These are phyloP conservation scores for Lachnellula hyalina DNA, from an alignment of 2,329 filamentous ascomycete species.

Conservation along the genomic window DNA sequence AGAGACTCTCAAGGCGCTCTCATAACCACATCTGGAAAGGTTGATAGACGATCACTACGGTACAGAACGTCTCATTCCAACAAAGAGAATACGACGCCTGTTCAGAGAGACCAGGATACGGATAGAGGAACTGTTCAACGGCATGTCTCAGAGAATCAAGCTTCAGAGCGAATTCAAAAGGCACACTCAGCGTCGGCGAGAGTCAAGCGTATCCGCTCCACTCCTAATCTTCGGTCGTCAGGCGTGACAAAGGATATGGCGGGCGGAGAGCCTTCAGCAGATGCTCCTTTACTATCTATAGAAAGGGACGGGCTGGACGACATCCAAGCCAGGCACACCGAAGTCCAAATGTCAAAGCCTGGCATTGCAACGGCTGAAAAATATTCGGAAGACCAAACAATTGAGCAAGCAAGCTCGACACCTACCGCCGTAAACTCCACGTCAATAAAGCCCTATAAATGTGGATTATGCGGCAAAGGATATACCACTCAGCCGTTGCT, in stretches of 20 bases:
- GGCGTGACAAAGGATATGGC: too few relatives aligned
- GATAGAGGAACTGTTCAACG: not conserved
- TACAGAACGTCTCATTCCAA: not conserved
- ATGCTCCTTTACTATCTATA: conserved; percentile 1
- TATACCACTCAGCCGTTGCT: not conserved
- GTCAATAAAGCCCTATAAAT: not conserved
- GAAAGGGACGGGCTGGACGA: not conserved
- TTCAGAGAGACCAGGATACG: not conserved
- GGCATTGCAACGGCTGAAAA: not conserved
- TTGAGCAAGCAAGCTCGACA: not conserved
- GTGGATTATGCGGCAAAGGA: not conserved
- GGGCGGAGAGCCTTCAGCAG: not conserved
- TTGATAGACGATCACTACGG: conserved; percentile 12
- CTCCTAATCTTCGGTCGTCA: not conserved
- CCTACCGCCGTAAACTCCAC: not conserved
- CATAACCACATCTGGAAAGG: conserved; percentile 5
- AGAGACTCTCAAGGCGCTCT: conserved; percentile 2
- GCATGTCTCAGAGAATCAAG: not conserved
- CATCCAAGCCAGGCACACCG: not conserved
- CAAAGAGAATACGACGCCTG: not conserved
- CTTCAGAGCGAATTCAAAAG: not conserved
- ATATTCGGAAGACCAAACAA: not conserved
- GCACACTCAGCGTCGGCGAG: not conserved
- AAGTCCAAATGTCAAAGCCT: not conserved
- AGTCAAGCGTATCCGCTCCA: not conserved